These are phyloP conservation scores for Xerocomus spinulosus DNA, from an alignment of 768 basidiomycete species.

Conservation along the genomic window DNA sequence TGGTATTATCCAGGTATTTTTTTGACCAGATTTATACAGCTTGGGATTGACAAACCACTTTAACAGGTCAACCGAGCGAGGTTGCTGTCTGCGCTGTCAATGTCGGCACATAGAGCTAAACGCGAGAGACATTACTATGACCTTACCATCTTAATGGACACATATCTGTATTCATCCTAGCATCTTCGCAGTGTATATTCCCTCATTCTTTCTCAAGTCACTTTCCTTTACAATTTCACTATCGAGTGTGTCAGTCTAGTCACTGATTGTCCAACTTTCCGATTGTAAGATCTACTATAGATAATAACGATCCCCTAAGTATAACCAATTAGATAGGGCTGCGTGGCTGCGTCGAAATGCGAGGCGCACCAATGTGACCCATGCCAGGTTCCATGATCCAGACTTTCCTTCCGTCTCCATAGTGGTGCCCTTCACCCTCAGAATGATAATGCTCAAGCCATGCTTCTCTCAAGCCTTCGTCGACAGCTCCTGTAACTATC, in stretches of 20 bases:
- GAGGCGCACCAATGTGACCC: conserved; percentile 72
- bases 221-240: conserved; percentile 5
- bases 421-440: conserved; percentile 37
- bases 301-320: conserved; percentile 41
- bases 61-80: conserved; percentile 23
- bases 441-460: conserved; percentile 60
- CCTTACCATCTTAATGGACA: conserved; percentile 6
- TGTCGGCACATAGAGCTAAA: neutral
- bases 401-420: conserved; percentile 55
- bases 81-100: conserved; percentile 13
- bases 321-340: neutral
- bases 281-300: conserved; percentile 20
- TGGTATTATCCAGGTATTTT: conserved; percentile 51
- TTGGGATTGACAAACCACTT: conserved; percentile 2
- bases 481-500: conserved; percentile 81
- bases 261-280: conserved; percentile 4
- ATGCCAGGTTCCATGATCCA: conserved; percentile 87
- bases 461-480: conserved; percentile 69
- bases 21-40: neutral
- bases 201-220: conserved; percentile 12
- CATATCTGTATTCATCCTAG: conserved; percentile 5
- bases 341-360: neutral
- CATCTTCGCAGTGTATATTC: conserved; percentile 14
- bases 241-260: conserved; percentile 3
- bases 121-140: neutral